A percentile compares a stretch with the other conserved stretches of the same genome.
These are phyloP conservation scores for Corymbia calophylla DNA, from an alignment of 441 rosid genomes.

Conservation along the genomic window DNA sequence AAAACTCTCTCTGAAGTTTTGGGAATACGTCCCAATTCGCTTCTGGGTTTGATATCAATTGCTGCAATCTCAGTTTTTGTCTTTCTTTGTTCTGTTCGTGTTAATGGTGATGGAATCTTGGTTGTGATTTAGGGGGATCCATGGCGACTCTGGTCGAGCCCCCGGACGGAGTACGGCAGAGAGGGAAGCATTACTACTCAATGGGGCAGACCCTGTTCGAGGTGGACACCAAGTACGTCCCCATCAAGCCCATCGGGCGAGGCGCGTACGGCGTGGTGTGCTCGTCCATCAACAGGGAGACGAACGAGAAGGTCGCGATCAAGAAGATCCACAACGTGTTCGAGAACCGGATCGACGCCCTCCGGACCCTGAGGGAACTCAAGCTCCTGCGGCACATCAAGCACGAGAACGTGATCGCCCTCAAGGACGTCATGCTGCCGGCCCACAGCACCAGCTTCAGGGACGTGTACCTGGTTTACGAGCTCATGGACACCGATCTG, in stretches of 20 bases:
- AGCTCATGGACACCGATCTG: neutral
- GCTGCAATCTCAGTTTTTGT: neutral
- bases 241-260: neutral
- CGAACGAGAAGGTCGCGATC: neutral
- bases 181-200: slow-evolving; percentile 4
- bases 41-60: neutral
- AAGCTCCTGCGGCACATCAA: neutral
- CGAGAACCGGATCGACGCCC: neutral
- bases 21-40: neutral
- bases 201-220: neutral
- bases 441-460: neutral
- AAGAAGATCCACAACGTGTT: neutral
- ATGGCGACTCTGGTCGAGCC: neutral
- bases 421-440: neutral
- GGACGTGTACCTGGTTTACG: neutral
- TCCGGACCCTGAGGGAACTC: neutral
- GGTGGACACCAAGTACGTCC: slow-evolving; percentile 2
- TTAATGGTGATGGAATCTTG: neutral
- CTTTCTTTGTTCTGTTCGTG: no score
- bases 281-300: neutral
- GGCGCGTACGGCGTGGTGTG: neutral
- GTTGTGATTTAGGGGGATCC: neutral
- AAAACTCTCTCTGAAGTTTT: neutral
- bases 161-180: neutral
- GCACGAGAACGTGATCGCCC: neutral